Evolutionary conservation across 2,329 filamentous ascomycete genomes (phyloP), one percentile per base, ranked within the genome.

Genomic region (Bipolaris bicolor): DNA sequence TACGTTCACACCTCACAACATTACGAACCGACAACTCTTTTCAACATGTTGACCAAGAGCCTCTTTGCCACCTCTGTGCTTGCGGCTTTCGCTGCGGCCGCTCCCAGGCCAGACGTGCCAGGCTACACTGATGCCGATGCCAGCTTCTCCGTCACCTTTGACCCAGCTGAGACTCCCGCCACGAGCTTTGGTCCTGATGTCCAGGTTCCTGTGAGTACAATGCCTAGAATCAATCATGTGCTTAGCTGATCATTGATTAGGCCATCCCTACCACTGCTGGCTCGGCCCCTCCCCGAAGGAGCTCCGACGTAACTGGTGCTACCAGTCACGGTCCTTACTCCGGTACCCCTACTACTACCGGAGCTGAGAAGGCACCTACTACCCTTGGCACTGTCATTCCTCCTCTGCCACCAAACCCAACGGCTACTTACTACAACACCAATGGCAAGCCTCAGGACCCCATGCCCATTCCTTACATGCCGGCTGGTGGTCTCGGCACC

Each of bases 391-490:
- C 84, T 0, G 84, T 83, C 1, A 83, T 94, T 48, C 76, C 84
- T 0, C 78, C 83, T 1, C 72, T 84, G 0, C 86, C 87, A 10
- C 82, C 87, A 0, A 82, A 83, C 29, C 81, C 84, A 0, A 85
- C 83, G 7, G 88, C 87, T 3, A 88, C 86, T 36, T 84, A 85
- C 46, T 95, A 95, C 72, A 88, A 88, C 9, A 84, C 86, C 7
- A 83, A 93, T 64, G 91, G 91, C 11, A 71, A 83, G 54, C 84
- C 93, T 1, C 84, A 90, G 53, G 78, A 84, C n/a, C 80, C 84
- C 1, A 78, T 90, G 74, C 90, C 90, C 1, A 86, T 87, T 1
- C 90, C 90, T 0, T 94, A 89, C 77, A 84, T 83, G 0, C 91
- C 91, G 0, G 84, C 81, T 36, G 90, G 76, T 55, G 91, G 91